Percentiles rank a stretch among this genome's conserved stretches.
Conservation (phyloP, 2,329 filamentous ascomycete genomes). For the Parascedosporium putredinis region DNA sequence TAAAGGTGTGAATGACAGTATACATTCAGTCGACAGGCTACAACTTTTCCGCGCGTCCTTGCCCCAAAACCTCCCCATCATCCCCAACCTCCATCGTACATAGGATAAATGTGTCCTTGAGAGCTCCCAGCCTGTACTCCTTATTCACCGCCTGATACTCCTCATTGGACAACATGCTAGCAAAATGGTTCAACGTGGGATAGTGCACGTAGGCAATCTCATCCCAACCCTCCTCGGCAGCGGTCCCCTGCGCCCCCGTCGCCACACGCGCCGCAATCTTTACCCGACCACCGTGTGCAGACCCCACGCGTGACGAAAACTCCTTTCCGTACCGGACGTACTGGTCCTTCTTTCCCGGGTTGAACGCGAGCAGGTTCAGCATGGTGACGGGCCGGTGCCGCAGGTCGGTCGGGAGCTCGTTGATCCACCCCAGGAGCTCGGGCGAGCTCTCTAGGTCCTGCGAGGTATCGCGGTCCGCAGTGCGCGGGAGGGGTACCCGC, state of each 20-base stretch:
- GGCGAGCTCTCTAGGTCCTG: conserved; percentile 44
- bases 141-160: conserved; percentile 5
- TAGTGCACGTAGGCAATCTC: conserved; percentile 57
- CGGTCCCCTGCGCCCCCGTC: conserved; percentile 7
- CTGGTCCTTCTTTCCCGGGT: conserved; percentile 34
- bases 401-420: conserved; percentile 11
- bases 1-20: background rate
- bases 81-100: conserved; percentile 5
- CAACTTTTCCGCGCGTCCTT: background rate
- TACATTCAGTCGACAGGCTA: background rate
- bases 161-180: conserved; percentile 29
- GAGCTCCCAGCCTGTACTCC: background rate
- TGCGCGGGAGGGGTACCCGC: too few relatives aligned
- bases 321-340: conserved; percentile 50
- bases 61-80: background rate
- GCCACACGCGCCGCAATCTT: conserved; percentile 53
- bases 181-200: conserved; percentile 50
- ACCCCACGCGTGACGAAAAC: conserved; percentile 37
- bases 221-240: conserved; percentile 37
- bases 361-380: conserved; percentile 53
- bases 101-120: conserved; percentile 6
- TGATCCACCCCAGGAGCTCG: conserved; percentile 40
- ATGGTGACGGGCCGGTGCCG: conserved; percentile 42
- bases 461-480: conserved; percentile 7
- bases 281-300: conserved; percentile 42